Evolutionary conservation across 1,284 basidiomycete genomes (phyloP).

Genomic region (Ustilago cynodontis): DNA sequence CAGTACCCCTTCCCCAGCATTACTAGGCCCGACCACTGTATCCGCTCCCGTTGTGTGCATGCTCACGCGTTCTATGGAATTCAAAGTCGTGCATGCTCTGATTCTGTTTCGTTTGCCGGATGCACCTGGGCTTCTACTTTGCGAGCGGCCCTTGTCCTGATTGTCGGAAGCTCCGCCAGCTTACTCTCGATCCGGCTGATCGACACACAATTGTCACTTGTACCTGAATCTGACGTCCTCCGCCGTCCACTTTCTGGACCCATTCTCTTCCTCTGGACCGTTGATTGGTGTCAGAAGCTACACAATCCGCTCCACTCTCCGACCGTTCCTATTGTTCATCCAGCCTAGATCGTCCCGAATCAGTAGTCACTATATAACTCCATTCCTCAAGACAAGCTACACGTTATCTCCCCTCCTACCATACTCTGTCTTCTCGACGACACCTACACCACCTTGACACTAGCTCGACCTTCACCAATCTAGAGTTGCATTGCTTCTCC

Average conservation of each 20-base stretch:
- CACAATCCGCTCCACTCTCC: constrained; percentile 1
- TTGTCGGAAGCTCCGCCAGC: constrained; percentile 3
- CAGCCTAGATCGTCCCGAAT: not conserved
- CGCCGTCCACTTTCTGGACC: not conserved
- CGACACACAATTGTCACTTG: constrained; percentile 1
- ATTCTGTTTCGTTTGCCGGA: not conserved
- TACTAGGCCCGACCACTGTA: not conserved
- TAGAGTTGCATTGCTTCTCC: constrained; percentile 9
- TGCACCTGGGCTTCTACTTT: constrained; percentile 6
- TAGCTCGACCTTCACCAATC: not conserved
- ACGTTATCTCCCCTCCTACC: not conserved
- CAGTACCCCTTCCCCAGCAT: no score
- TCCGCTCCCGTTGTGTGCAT: not conserved
- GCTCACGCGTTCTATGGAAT: not conserved
- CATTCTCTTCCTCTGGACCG: constrained; percentile 5
- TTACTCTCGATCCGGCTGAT: constrained; percentile 27
- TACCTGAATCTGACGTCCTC: not conserved
- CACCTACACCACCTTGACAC: not conserved
- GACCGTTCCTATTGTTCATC: not conserved
- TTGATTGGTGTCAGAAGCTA: constrained; percentile 32
- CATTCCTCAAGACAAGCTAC: not conserved
- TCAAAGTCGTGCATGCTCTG: not conserved
- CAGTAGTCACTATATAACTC: constrained; percentile 24
- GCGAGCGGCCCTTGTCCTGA: not conserved
- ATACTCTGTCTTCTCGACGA: constrained; percentile 1